Evolutionary conservation across 495 filamentous ascomycete species (phyloP), one percentile per base, ranked within the genome.

Genomic region (Penicillium atrosanguineum): DNA sequence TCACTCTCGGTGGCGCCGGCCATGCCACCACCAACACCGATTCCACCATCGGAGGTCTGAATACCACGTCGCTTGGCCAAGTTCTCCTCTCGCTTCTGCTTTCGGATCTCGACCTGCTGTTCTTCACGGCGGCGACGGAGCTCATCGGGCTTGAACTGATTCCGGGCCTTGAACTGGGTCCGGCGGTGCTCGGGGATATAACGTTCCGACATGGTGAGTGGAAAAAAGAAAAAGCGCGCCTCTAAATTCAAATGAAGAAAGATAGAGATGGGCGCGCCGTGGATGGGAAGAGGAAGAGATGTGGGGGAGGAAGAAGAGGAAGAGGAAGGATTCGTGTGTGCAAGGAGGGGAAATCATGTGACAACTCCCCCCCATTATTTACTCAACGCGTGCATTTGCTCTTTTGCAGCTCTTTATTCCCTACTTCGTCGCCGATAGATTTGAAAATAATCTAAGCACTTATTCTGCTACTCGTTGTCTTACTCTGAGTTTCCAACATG

Each of bases 181-280:
- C 95, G 94, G 68, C 95, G 91, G 83, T 99, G 95, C 77, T 97
- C 95, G 68, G 95, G 95, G 69, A 99, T 99, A 79, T 96, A 99
- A 44, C 92, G 89, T 68, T 99, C 95, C 64, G 93, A 85, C 95
- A 99, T 99, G 79, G 60, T 87, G 69, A 65, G 70, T 71, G 60
- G 69, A 60, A 49, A 61, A 61, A 60, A 61, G 62, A 63, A 40
- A 67, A 69, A 67, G 63, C 63, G 62, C 63, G 65, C 61, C 63
- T 69, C 56, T 23, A 57, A 48, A 62, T 61, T 57, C 48, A 66
- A 66, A 36, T 20, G 28, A 28, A 31, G 28, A 15, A 49, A 45
- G 46, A 7, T 64, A 65, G 65, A 56, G 60, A 67, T 71, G 66
- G 61, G 64, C 63, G 68, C 62, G 65, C 67, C 59, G 67, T 59